Evolutionary conservation across 768 basidiomycete genomes (phyloP), one percentile per base, ranked within the genome.

Genomic region (Daedalea quercina): DNA sequence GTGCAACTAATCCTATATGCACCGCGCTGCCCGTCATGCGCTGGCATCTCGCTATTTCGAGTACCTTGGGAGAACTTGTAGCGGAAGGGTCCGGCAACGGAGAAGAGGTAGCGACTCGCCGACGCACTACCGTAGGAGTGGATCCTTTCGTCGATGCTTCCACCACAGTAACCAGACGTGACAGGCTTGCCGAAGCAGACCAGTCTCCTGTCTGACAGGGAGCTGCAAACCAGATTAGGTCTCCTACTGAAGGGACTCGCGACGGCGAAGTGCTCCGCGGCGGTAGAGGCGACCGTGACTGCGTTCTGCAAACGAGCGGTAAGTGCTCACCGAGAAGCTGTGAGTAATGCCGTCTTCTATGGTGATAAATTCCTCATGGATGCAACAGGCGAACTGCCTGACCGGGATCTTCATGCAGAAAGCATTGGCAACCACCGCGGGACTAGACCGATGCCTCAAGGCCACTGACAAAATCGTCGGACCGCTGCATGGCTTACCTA

Each of bases 111-210:
- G 15, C 68, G 70, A 34, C 85, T 84, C 57, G 65, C 67, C 20
- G 74, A 72, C 1, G 63, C 74, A 0, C 82, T 89, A 26, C 87
- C 87, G 0, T 68, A 73, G 53, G 79, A 81, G 43, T 90, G 86
- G 86, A 57, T 79, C 28, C 28, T 11, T 11, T 31, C 28, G 6
- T 31, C 28, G 11, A 31, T 11, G 28, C 79, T 80, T n/a, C 60
- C 76, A 2, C 63, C 70, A 12, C 68, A 72, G 17, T 62, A 69
- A 6, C 69, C 75, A 28, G 72, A 82, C 60, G 80, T 88, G 25
- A 69, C 71, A 2, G 64, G 67, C 35, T 66, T 85, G 34, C 83
- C 85, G 3, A 69, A 69, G 51, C 66, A 68, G 3, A 79, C 74
- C 57, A 81, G 81, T 2, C 60, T 89, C 7, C 71, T 91, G 23